Conservation (phyloP, 306 rosid species). For the Dalbergia cultrata region DNA sequence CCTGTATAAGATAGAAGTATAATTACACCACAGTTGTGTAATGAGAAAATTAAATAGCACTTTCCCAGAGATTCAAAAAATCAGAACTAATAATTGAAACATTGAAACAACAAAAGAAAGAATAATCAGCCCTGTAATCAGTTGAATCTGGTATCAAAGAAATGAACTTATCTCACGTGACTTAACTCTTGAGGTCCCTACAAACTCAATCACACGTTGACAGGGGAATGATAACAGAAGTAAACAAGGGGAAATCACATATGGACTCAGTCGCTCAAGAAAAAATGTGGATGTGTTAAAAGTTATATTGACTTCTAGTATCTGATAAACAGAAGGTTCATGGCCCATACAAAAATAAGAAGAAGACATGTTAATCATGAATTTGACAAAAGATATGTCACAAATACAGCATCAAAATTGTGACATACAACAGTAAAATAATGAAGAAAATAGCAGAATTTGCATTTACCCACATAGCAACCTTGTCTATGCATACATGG, state of each 20-base stretch:
- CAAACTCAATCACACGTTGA: background rate
- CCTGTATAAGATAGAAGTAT: conserved; percentile 58
- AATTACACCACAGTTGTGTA: conserved; percentile 34
- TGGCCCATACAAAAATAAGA: background rate
- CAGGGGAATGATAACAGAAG: background rate
- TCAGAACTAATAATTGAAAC: background rate
- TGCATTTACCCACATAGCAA: background rate
- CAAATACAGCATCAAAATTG: background rate
- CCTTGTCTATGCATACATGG: background rate
- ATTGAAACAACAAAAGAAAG: conserved; percentile 10
- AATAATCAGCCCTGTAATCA: conserved; percentile 2
- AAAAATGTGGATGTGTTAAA: background rate
- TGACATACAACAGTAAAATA: background rate
- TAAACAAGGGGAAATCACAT: conserved; percentile 22
- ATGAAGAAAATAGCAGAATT: background rate
- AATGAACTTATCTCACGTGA: background rate
- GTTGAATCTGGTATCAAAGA: conserved; percentile 29
- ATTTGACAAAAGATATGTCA: background rate
- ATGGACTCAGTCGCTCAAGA: conserved; percentile 15
- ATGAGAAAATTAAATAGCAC: background rate
- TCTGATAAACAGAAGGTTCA: conserved; percentile 12
- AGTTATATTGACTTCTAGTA: background rate
- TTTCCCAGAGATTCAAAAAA: conserved; percentile 13
- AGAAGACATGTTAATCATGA: background rate
- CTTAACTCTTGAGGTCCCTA: background rate